Conservation (phyloP, 106 monocot genomes). For the Cymbidium sinense region DNA sequence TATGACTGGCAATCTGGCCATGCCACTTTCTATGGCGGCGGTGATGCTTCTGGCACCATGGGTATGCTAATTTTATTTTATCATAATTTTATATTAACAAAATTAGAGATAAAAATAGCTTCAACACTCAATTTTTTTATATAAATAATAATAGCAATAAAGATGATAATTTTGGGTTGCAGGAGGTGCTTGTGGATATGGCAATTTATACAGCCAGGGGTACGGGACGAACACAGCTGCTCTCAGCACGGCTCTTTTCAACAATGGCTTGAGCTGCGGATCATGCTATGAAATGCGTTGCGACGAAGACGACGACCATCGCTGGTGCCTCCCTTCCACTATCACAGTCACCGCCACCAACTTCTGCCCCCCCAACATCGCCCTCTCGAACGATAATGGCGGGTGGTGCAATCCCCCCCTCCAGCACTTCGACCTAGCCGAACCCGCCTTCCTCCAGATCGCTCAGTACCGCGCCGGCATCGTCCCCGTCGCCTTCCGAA, state of each 20-base stretch:
- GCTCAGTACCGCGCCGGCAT: slow-evolving; percentile 59
- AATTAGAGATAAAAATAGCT: background rate
- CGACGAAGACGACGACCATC: too few species aligned
- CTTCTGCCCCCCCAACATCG: too few species aligned
- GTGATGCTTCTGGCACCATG: slow-evolving; percentile 60
- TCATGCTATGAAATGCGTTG: too few species aligned
- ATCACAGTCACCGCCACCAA: too few species aligned
- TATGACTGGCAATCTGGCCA: slow-evolving; percentile 36
- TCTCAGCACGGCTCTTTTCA: too few species aligned
- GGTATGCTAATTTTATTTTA: slow-evolving; percentile 23
- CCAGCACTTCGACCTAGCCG: background rate
- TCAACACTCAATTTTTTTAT: background rate
- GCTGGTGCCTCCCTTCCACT: too few species aligned
- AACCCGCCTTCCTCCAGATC: slow-evolving; percentile 31
- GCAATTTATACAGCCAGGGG: slow-evolving; percentile 3
- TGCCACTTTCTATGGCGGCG: slow-evolving; percentile 58
- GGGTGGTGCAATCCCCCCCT: too few species aligned
- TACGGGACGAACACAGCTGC: too few species aligned
- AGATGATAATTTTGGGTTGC: background rate
- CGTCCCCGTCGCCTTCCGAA: slow-evolving; percentile 51
- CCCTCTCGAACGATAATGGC: too few species aligned
- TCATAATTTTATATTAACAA: too few species aligned
- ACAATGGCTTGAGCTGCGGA: too few species aligned
- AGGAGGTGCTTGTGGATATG: background rate
- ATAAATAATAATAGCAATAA: background rate